A percentile compares a stretch with the other conserved stretches of the same genome.
These are phyloP conservation scores for Coemansia sp. DNA, from an alignment of 192 early-diverging fungal species.

Conservation along the genomic window DNA sequence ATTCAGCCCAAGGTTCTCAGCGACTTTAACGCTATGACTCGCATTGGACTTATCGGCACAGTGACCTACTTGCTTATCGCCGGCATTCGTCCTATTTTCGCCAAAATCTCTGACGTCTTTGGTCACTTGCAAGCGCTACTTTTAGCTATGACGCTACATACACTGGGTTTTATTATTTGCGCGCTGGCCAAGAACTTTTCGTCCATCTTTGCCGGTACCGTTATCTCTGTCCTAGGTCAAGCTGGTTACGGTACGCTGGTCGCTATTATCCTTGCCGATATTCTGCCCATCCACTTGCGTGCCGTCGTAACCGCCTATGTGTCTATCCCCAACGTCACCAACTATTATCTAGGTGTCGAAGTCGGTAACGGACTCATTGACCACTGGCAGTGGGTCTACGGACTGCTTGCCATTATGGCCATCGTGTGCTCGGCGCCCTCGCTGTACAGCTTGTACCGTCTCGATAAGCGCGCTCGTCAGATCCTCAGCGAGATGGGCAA, in stretches of 20 bases:
- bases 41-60: slow-evolving; percentile 24
- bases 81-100: slow-evolving; percentile 38
- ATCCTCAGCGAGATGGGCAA: slow-evolving; percentile 18
- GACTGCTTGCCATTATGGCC: slow-evolving; percentile 35
- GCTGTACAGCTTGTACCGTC: slow-evolving; percentile 19
- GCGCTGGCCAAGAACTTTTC: slow-evolving; percentile 35
- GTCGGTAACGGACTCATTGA: slow-evolving; percentile 27
- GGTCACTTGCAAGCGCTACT: slow-evolving; percentile 33
- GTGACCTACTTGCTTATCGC: slow-evolving; percentile 44
- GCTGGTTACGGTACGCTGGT: slow-evolving; percentile 48
- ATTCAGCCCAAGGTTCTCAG: slow-evolving; percentile 42
- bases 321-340: slow-evolving; percentile 43
- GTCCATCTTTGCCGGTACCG: slow-evolving; percentile 41
- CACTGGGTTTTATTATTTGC: slow-evolving; percentile 36
- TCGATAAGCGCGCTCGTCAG: slow-evolving; percentile 32
- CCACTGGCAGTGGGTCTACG: slow-evolving; percentile 54
- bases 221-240: slow-evolving; percentile 44
- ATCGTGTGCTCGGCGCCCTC: slow-evolving; percentile 39
- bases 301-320: slow-evolving; percentile 36
- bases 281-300: slow-evolving; percentile 44
- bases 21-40: slow-evolving; percentile 44
- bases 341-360: slow-evolving; percentile 51
- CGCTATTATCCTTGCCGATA: slow-evolving; percentile 43
- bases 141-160: slow-evolving; percentile 30
- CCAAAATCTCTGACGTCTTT: slow-evolving; percentile 43